Base-by-base conservation (phyloP, 2,329 filamentous ascomycete genomes). In the Ophiostoma triangulosporum region DNA sequence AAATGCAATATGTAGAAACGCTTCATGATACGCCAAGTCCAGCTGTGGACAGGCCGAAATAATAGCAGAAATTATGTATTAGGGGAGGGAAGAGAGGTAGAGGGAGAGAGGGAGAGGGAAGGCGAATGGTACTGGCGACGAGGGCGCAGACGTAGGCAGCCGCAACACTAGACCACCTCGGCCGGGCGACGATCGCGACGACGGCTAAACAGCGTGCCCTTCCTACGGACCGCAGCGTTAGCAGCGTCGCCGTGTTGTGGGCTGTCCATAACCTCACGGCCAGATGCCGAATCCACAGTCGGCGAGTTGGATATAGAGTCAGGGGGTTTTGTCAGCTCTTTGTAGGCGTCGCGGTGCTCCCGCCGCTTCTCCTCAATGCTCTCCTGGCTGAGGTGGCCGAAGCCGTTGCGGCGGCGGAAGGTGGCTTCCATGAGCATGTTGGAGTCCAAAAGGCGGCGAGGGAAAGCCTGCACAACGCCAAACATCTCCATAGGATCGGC, bases 401-500 rank as follows among this genome's bases (percentile, higher is more conserved):
- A 89, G 5, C 86, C 86, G 62, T 89, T 86, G 48, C 84, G 79
- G 40, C 87, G 80, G 59, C 83, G 81, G 65, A 93, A 90, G 59
- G 86, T 94, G 8, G 86, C 77, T 59, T 95, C 88, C 71, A 95
- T 80, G 14, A 97, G 71, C 2, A 72, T 71, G 61, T 94, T 95
- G 53, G 85, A 84, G 66, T 97, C 88, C 20, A 96, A 68, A 62
- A 95, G 76, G 52, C 78, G 78, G 52, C 91, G 78, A 0, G 91
- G 91, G 29, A 95, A 81, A 1, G 83, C 83, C 70, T 97, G 91
- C 27, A 97, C 89, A 3, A 95, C 83, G 64, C 94, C 88, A 67
- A 96, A 96, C 62, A 96, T 88, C 70, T 97, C 91, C 83, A 95
- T 94, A 1, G 89, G 87, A 63, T 95, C 90, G 15, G 74, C 76